Evolutionary conservation across 129 eudicot genomes (phyloP), one percentile per base, ranked within the genome.

Genomic region (Flaveria trinervia): DNA sequence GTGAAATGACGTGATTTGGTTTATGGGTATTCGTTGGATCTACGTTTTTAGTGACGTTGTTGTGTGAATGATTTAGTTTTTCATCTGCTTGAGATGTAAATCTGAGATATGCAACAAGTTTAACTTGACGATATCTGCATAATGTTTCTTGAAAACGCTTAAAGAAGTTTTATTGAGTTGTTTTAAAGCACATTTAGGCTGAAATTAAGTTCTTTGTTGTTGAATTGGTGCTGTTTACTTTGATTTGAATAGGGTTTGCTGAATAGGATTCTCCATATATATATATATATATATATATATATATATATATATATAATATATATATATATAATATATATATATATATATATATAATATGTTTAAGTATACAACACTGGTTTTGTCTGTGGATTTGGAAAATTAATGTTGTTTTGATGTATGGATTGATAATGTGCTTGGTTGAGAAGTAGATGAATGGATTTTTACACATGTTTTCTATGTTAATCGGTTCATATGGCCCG

Each of bases 1-100:
- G 50, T 80, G 22, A 67, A 16, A 3, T 55, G 69, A 80, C 66
- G 79, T 80, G 79, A 66, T 54, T 66, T 73, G 30, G 14, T 39
- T 64, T 0, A 13, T 64, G 57, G 45, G 46, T 41, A 61, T 61
- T 72, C 33, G 64, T 5, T 74, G 71, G 84, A 80, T 74, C 84
- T 80, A 36, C 71, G 20, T 54, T 54, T 65, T 13, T 56, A 17
- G 6, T 55, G 12, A 9, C 36, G 9, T 60, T 0, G 0, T 49
- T 71, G 61, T 60, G 50, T 20, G 51, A 10, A 57, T 78, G 62
- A 26, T 68, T 57, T 8, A 44, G 81, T 17, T 68, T 14, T 8
- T 17, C 8, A 7, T 28, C 51, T 75, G 2, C 5, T 64, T 78
- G 51, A 70, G 54, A 70, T 79, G 73, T 48, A 62, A 79, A 79